phyloP scores from a whole-genome alignment of 305 asterid species.

The Fraxinus angustifolia region DNA sequence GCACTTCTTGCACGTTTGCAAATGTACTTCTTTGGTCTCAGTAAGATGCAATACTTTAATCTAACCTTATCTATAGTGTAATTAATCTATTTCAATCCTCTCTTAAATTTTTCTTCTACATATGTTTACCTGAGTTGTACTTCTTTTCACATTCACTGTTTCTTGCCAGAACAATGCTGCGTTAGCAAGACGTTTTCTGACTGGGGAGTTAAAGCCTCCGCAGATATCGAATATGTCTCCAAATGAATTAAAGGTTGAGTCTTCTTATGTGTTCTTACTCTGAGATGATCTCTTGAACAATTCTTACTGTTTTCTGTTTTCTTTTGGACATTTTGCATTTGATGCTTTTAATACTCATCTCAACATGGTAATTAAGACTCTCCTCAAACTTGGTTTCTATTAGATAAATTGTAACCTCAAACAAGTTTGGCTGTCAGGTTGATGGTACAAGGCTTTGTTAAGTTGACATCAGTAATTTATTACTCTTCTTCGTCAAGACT shows the following conservation, averaged over 20 bases:
- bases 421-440: slow-evolving; percentile 9
- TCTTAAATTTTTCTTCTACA: neutral
- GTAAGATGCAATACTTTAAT: neutral
- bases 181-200: slow-evolving; percentile 66
- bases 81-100: neutral
- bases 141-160: slow-evolving; percentile 21
- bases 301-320: slow-evolving; percentile 1
- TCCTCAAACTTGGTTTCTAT: neutral
- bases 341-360: neutral
- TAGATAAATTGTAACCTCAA: neutral
- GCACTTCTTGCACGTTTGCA: neutral
- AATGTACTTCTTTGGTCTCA: slow-evolving; percentile 10
- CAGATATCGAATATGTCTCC: slow-evolving; percentile 72
- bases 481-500: neutral
- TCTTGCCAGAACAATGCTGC: slow-evolving; percentile 46
- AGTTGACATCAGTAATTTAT: slow-evolving; percentile 9
- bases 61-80: neutral
- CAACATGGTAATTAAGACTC: slow-evolving; percentile 11
- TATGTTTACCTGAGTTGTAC: neutral
- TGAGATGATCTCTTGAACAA: neutral
- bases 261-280: neutral
- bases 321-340: neutral
- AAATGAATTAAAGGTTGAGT: slow-evolving; percentile 64
- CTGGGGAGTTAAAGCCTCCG: slow-evolving; percentile 69
- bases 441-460: slow-evolving; percentile 9